phyloP scores from a whole-genome alignment of 164 flowering plant species.

The Sextonia rubra region DNA sequence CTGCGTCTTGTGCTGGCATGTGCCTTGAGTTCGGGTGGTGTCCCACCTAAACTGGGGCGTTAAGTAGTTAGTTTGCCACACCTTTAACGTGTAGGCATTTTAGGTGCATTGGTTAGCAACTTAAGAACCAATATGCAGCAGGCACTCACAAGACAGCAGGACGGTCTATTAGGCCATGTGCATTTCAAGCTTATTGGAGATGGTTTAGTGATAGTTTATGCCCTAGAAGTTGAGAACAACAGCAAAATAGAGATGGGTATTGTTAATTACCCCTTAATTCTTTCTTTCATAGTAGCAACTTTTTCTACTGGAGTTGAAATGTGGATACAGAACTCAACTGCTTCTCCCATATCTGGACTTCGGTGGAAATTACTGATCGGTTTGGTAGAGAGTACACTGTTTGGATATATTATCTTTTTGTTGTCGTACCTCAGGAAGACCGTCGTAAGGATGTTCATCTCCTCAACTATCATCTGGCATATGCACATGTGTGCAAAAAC shows the following conservation, averaged over 20 bases:
- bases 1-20: no score
- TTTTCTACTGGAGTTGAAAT: conserved; percentile 51
- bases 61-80: no score
- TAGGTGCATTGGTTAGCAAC: no score
- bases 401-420: conserved; percentile 55
- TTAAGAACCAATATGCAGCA: no score
- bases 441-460: conserved; percentile 62
- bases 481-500: background rate
- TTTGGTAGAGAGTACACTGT: conserved; percentile 40
- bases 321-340: conserved; percentile 48
- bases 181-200: no score
- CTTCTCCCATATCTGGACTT: conserved; percentile 54
- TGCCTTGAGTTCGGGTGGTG: no score
- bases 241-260: background rate
- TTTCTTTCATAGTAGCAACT: conserved; percentile 37
- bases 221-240: background rate
- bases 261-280: conserved; percentile 30
- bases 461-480: conserved; percentile 56
- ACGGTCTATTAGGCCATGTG: no score
- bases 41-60: no score
- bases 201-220: background rate
- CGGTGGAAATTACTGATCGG: conserved; percentile 50
- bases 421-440: conserved; percentile 50
- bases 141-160: no score
- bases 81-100: no score